phyloP scores from a whole-genome alignment of 345 rosid genomes.

The Boechera divaricarpa region DNA sequence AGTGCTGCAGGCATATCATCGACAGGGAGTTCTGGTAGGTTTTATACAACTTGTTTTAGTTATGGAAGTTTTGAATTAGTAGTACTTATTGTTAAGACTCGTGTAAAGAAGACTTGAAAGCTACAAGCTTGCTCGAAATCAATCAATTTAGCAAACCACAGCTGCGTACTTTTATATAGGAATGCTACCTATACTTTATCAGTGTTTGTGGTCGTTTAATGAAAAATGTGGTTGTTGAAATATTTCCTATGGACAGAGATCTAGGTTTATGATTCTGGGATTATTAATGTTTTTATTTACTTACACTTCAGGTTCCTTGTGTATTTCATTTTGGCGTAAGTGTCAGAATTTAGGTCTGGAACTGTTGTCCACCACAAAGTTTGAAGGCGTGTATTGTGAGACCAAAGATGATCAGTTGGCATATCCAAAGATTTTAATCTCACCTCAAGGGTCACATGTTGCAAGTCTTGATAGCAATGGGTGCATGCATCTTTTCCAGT shows the following conservation, averaged over 20 bases:
- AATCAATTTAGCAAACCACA: slow-evolving; percentile 3
- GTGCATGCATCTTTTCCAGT: slow-evolving; percentile 63
- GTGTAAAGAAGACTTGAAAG: slow-evolving; percentile 19
- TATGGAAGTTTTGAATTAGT: slow-evolving; percentile 8
- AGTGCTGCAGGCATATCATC: slow-evolving; percentile 52
- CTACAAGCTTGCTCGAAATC: not conserved
- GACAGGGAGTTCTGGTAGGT: slow-evolving; percentile 63
- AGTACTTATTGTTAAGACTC: slow-evolving; percentile 15
- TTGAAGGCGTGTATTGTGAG: slow-evolving; percentile 65
- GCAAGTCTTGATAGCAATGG: slow-evolving; percentile 78
- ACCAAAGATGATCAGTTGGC: slow-evolving; percentile 53
- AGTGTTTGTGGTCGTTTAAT: slow-evolving; percentile 10
- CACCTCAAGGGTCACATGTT: slow-evolving; percentile 68
- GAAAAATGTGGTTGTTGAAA: slow-evolving; percentile 15
- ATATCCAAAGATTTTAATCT: slow-evolving; percentile 78
- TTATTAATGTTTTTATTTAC: slow-evolving; percentile 24
- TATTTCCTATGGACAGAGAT: slow-evolving; percentile 10
- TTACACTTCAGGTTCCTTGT: slow-evolving; percentile 59
- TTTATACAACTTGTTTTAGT: slow-evolving; percentile 38
- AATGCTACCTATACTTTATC: not conserved
- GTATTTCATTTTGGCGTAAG: slow-evolving; percentile 75
- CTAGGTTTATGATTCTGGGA: not conserved
- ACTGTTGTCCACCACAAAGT: slow-evolving; percentile 57
- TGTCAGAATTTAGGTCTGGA: slow-evolving; percentile 56
- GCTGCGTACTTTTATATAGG: not conserved